Evolutionary conservation across 768 basidiomycete genomes (phyloP), one percentile per base, ranked within the genome.

Genomic region (Botryobasidium botryosum): DNA sequence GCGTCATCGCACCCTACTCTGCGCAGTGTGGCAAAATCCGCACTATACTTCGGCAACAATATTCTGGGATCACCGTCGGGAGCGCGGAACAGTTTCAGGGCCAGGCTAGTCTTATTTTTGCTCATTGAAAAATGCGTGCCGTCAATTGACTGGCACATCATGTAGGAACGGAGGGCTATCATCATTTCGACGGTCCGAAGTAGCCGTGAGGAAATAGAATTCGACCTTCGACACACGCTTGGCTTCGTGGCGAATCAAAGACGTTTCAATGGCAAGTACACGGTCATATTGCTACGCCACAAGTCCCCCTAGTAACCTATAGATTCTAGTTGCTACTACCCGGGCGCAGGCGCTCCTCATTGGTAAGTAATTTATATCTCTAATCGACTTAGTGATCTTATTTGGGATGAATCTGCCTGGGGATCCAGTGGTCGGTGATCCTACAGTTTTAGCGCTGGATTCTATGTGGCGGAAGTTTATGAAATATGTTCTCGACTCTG

Each of bases 371-470:
- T n/a, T n/a, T n/a, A n/a, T n/a, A n/a, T n/a, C n/a, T n/a, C n/a
- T n/a, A n/a, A n/a, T n/a, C n/a, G n/a, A n/a, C n/a, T n/a, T n/a
- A n/a, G n/a, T n/a, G n/a, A n/a, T n/a, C n/a, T n/a, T n/a, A n/a
- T n/a, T n/a, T n/a, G n/a, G n/a, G n/a, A n/a, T n/a, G n/a, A n/a
- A n/a, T n/a, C n/a, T n/a, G n/a, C n/a, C n/a, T n/a, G n/a, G n/a
- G n/a, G n/a, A n/a, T n/a, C n/a, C n/a, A n/a, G n/a, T 78, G 38
- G 56, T 79, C 21, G 76, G 77, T 3, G 70, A 78, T 48, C 72
- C 75, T 0, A 55, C 62, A 6, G 72, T 77, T 3, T 61, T 79
- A 0, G 69, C 69, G 6, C 63, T 77, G 1, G 76, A 79, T 49
- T 75, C 75, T 1, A 59, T 77, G 2, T 77, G 77, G 77, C 59